Percentiles rank a stretch among this genome's conserved stretches.
Evolutionary conservation across 306 rosid genomes (phyloP).

Genomic region (Corylus avellana): DNA sequence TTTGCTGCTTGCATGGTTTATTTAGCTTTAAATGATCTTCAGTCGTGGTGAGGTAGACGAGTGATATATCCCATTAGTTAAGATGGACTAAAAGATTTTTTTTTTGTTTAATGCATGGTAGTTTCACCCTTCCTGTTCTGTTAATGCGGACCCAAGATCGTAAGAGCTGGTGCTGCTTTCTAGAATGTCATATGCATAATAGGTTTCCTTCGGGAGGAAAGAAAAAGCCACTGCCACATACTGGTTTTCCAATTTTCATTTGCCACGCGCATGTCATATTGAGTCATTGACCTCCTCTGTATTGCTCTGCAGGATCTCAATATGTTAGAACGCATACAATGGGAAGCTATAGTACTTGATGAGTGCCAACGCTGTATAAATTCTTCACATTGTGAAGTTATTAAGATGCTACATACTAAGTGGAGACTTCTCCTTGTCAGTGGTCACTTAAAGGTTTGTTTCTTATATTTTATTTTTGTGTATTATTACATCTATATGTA

Average conservation of each 20-base stretch:
- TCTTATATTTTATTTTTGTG: conserved; percentile 12
- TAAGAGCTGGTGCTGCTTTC: background rate
- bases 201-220: background rate
- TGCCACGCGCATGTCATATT: background rate
- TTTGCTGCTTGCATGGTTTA: conserved; percentile 19
- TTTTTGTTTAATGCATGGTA: background rate
- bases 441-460: conserved; percentile 59
- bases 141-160: background rate
- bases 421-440: conserved; percentile 54
- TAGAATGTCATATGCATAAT: background rate
- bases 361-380: conserved; percentile 46
- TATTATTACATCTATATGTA: background rate
- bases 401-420: conserved; percentile 43
- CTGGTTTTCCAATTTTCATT: conserved; percentile 5
- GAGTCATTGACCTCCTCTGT: background rate
- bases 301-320: conserved; percentile 53
- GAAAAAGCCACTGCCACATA: background rate
- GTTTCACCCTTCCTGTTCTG: background rate
- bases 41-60: conserved; percentile 1
- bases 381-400: conserved; percentile 39
- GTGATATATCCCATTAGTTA: conserved; percentile 21
- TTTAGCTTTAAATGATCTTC: background rate
- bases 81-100: conserved; percentile 11
- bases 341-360: conserved; percentile 65
- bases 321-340: conserved; percentile 42